Evolutionary conservation across 306 rosid species (phyloP).

Genomic region (Sechiopsis laciniata): DNA sequence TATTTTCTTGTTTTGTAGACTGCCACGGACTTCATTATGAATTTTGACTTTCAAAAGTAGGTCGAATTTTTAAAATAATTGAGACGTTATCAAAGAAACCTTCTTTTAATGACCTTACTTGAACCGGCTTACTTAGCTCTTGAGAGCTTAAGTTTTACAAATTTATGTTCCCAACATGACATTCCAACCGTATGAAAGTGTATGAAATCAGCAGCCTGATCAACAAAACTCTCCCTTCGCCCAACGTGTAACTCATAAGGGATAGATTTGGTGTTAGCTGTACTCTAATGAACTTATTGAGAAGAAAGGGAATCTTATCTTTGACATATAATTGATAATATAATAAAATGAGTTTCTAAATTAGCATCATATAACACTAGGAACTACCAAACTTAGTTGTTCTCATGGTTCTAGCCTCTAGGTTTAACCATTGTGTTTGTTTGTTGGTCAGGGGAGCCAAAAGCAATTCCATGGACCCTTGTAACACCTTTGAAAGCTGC

Average conservation of each 20-base stretch:
- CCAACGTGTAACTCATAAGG: not conserved
- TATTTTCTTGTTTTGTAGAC: not conserved
- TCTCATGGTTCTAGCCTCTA: too few species aligned
- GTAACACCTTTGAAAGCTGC: constrained; percentile 85
- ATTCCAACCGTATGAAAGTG: not conserved
- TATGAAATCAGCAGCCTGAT: not conserved
- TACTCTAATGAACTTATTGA: too few species aligned
- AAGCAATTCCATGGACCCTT: constrained; percentile 96
- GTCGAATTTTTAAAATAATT: not conserved
- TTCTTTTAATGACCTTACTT: not conserved
- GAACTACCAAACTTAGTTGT: not conserved
- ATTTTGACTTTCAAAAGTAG: constrained; percentile 4
- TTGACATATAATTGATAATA: too few species aligned
- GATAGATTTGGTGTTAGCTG: too few species aligned
- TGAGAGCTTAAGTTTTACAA: not conserved
- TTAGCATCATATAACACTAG: not conserved
- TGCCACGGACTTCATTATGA: not conserved
- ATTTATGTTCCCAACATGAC: constrained; percentile 8
- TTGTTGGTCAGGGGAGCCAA: constrained; percentile 73
- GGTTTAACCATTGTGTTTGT: constrained; percentile 16
- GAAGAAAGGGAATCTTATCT: too few species aligned
- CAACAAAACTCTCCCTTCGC: not conserved
- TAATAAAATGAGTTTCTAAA: too few species aligned
- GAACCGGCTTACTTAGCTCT: not conserved
- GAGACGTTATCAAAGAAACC: not conserved